Percentiles rank a stretch among this genome's conserved stretches.
phyloP scores from a whole-genome alignment of 441 rosid species.

The Gossypium davidsonii region DNA sequence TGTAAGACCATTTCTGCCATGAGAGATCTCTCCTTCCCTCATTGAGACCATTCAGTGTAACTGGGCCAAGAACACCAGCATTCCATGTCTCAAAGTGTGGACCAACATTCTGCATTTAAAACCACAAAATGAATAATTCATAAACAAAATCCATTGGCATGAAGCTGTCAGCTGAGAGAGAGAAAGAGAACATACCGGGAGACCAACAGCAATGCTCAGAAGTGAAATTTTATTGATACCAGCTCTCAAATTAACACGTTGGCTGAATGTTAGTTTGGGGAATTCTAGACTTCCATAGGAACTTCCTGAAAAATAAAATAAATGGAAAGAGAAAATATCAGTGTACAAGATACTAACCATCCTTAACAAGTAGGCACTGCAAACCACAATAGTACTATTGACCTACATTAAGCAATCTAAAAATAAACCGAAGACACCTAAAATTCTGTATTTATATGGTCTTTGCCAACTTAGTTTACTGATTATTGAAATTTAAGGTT shows the following conservation, averaged over 20 bases:
- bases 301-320: conserved; percentile 46
- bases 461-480: neutral
- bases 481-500: neutral
- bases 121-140: neutral
- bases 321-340: conserved; percentile 1
- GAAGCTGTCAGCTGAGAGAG: neutral
- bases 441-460: neutral
- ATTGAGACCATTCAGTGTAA: conserved; percentile 60
- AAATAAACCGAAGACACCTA: neutral
- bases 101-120: conserved; percentile 76
- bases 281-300: conserved; percentile 76
- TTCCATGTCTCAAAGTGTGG: conserved; percentile 97
- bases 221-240: conserved; percentile 75
- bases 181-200: conserved; percentile 54
- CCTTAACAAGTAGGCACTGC: neutral
- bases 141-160: neutral
- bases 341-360: neutral
- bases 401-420: neutral
- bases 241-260: conserved; percentile 62
- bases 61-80: conserved; percentile 92
- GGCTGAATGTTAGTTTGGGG: conserved; percentile 67
- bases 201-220: conserved; percentile 89
- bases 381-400: neutral
- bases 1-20: conserved; percentile 96
- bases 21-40: conserved; percentile 80